Conservation (phyloP, 768 basidiomycete species). For the Lepiota brunneoincarnata region DNA sequence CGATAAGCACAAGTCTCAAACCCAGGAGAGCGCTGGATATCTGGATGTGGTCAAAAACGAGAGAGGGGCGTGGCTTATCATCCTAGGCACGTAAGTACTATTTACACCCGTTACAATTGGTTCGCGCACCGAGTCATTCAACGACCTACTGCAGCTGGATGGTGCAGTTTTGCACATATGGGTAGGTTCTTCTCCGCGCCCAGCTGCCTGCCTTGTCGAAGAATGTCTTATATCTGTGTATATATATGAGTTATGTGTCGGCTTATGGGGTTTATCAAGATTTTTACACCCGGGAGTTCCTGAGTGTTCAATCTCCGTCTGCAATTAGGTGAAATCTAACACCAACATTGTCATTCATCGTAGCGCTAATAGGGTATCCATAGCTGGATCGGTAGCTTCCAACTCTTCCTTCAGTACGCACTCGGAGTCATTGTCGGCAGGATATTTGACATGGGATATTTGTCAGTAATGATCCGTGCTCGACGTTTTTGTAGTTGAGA, state of each 20-base stretch:
- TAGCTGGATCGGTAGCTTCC: conserved; percentile 51
- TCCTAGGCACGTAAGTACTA: conserved; percentile 39
- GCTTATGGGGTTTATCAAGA: conserved; percentile 50
- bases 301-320: conserved; percentile 37
- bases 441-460: conserved; percentile 48
- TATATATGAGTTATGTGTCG: conserved; percentile 34
- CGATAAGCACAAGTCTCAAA: not conserved
- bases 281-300: conserved; percentile 39
- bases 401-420: conserved; percentile 43
- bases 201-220: conserved; percentile 1
- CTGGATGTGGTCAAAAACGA: conserved; percentile 17
- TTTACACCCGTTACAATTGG: not conserved
- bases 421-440: conserved; percentile 38
- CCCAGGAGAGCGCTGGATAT: not conserved
- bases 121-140: not conserved
- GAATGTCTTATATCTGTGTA: not conserved
- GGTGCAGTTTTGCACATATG: conserved; percentile 45
- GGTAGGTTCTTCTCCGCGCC: conserved; percentile 22
- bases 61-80: conserved; percentile 39
- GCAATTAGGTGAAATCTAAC: conserved; percentile 34
- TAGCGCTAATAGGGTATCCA: conserved; percentile 4
- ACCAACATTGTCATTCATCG: not conserved
- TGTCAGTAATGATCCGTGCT: conserved; percentile 25
- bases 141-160: conserved; percentile 29
- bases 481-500: conserved; percentile 10